A percentile compares a stretch with the other conserved stretches of the same genome.
Evolutionary conservation across 495 filamentous ascomycete species (phyloP).

Genomic region (Elasticomyces elasticus): DNA sequence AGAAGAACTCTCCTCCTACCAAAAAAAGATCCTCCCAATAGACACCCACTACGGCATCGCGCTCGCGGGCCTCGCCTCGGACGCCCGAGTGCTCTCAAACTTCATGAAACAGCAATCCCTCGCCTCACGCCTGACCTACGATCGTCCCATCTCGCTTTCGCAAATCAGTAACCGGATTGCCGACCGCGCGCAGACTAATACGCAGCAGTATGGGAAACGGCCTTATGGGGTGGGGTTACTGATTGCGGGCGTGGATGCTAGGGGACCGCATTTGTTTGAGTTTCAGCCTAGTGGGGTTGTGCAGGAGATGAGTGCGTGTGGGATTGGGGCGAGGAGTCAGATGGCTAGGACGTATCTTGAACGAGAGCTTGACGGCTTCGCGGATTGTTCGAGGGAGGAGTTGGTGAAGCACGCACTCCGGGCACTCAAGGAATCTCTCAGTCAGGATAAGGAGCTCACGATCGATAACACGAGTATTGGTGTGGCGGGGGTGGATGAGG

Average conservation of each 20-base stretch:
- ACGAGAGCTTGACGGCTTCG: constrained; percentile 75
- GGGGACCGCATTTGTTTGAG: constrained; percentile 91
- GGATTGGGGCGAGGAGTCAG: constrained; percentile 90
- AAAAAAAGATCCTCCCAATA: constrained; percentile 96
- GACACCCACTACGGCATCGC: constrained; percentile 92
- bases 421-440: constrained; percentile 89
- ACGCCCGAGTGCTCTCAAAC: constrained; percentile 98
- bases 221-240: constrained; percentile 94
- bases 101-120: constrained; percentile 99
- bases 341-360: constrained; percentile 96
- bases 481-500: constrained; percentile 49
- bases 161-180: constrained; percentile 82
- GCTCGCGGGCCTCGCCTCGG: constrained; percentile 92
- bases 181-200: constrained; percentile 94
- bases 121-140: constrained; percentile 88
- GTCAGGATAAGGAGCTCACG: constrained; percentile 94
- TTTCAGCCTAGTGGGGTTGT: constrained; percentile 95
- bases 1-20: constrained; percentile 98
- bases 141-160: constrained; percentile 78
- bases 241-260: constrained; percentile 85
- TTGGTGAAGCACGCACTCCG: constrained; percentile 79
- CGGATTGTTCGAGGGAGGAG: constrained; percentile 62
- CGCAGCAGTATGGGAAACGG: constrained; percentile 91
- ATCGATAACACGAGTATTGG: constrained; percentile 91
- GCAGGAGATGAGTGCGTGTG: constrained; percentile 90